Evolutionary conservation across 108 stramenopile genomes (phyloP), one percentile per base, ranked within the genome.

Genomic region (Seminavis robusta): DNA sequence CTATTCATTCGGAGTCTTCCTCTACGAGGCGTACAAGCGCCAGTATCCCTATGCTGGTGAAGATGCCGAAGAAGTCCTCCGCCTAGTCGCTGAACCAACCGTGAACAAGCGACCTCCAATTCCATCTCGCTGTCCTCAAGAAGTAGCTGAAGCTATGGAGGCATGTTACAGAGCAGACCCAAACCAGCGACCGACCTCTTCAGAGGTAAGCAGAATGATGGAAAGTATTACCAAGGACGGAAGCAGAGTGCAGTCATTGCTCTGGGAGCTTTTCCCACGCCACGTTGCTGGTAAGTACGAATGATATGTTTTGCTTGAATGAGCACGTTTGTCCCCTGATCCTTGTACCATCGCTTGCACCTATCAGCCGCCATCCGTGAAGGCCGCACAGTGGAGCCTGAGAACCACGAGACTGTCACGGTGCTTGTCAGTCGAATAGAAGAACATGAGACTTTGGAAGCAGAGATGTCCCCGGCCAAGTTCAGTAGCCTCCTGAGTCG

Each of bases 1-100:
- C 10, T 85, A 85, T 50, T 65, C 77, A 20, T 71, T 80, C 41
- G 79, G 78, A 5, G 73, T 81, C 19, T 67, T 81, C 33, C 44
- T 81, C 13, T 76, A 63, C 26, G 80, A 81, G 45, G 51, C 74
- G 3, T 77, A 74, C 52, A 44, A 67, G 26, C 57, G 80, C 8
- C 30, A 71, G 29, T 64, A 56, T 29, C 80, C 80, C 3, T 81
- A 74, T 43, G 52, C 51, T 28, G 59, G 52, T 21, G 80, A 76
- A 31, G 74, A 69, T 47, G 40, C 41, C 58, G n/a, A 29, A 3
- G 31, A 44, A 23, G 53, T 69, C 1, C 60, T 69, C 9, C 50
- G 20, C 20, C 23, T 37, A 28, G 60, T 69, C 11, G 47, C 44
- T 25, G 51, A 62, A 29, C 59, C 47, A 15, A 40, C 31, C 3